Base-by-base conservation (phyloP, 345 rosid species). In the Conringia planisiliqua region DNA sequence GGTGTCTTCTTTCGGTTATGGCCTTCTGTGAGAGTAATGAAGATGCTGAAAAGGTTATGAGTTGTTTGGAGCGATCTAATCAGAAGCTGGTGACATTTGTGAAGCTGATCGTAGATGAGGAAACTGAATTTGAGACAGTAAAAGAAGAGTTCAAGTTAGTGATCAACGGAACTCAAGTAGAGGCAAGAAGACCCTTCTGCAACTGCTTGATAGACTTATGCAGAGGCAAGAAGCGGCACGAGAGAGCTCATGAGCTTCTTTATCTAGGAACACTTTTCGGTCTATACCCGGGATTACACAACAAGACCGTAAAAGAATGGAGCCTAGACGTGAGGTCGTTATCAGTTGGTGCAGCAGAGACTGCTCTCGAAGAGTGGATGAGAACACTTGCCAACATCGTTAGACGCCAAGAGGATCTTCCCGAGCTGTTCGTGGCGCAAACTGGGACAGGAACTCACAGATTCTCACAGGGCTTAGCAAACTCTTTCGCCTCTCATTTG, bases 351-450 rank as follows among this genome's bases (percentile, higher is more conserved):
- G 97, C 97, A 16, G 98, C 98, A 0, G 85, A 85, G 32, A 89
- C 98, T 0, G 97, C 98, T 1, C 85, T 91, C 0, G 96, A 94
- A 82, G 96, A 91, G 60, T 94, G 97, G 98, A 83, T 94, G 85
- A 85, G 81, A 52, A 88, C 95, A 22, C 69, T 88, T 68, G 83
- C 84, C 7, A 87, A 82, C 63, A 82, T 85, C 6, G 85, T 87
- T n/a, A 76, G 18, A 63, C 89, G 83, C 4, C 81, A 88, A 59
- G 93, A 90, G 83, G 89, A 61, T 30, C 84, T 94, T 76, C 97
- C 98, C 0, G 83, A 85, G 85, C 6, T 87, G 18, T 87, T 94
- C 72, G 82, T 80, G 5, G 98, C 97, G 16, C 88, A 88, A 74
- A 91, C 96, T 0, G 96, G 97, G 57, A 43, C 90, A 0, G 97